Evolutionary conservation across 305 asterid genomes (phyloP), one percentile per base, ranked within the genome.

Genomic region (Fraxinus angustifolia): DNA sequence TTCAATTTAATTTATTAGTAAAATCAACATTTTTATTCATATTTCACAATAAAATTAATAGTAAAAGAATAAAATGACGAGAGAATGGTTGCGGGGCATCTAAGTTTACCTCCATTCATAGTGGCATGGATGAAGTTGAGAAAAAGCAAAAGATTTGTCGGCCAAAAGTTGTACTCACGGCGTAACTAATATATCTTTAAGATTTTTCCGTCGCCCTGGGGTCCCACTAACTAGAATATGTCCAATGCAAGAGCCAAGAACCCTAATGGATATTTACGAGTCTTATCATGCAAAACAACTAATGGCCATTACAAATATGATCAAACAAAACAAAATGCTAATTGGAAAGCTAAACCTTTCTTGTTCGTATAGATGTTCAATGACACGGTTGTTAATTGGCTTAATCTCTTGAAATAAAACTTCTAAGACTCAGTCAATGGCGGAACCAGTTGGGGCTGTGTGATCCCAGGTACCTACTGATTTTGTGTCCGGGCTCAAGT

Each of bases 21-120:
- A 48, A 53, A n/a, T 1, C 6, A 5, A n/a, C 3, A 56, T 17
- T 56, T 17, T 17, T 56, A 17, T 56, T 56, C 67, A 56, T 6
- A 17, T 56, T 56, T 56, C 26, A 17, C 26, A 56, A 21, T n/a
- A 6, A 4, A 17, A 56, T 71, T 31, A 31, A 26, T 0, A 28
- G n/a, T 36, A 17, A 16, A 16, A 50, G 60, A 72, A 80, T 19
- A 62, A 82, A 72, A 76, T 45, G 36, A 50, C 36, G 2, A 16
- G 21, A 36, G 40, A 75, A 56, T 53, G 35, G 68, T 1, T 26
- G 8, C 10, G 40, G 79, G 84, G 87, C 79, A 80, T 78, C 68
- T 78, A 16, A 81, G 81, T 87, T 85, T 8, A 19, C 45, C 82
- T 80, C 82, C 84, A 76, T 77, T 80, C 50, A 71, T 76, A 38